A percentile compares a stretch with the other conserved stretches of the same genome.
phyloP scores from a whole-genome alignment of 257 asterid genomes.

The Voacanga thouarsii region DNA sequence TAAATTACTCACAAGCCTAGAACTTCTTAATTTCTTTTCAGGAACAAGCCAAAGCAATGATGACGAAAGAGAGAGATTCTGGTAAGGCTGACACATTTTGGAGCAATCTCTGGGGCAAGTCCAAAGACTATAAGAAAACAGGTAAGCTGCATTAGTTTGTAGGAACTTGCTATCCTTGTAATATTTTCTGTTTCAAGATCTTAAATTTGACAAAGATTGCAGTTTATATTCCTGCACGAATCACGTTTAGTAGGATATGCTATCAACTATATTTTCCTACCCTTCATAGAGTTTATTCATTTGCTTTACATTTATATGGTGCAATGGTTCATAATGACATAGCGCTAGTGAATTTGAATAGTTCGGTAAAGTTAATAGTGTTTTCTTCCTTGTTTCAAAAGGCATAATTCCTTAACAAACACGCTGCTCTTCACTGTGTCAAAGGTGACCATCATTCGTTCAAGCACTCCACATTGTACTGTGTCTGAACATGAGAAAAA shows the following conservation, averaged over 20 bases:
- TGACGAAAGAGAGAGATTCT: constrained; percentile 71
- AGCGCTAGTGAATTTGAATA: background rate
- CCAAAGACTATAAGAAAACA: constrained; percentile 38
- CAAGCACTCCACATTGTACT: background rate
- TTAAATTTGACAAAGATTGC: background rate
- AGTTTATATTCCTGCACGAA: too few relatives aligned
- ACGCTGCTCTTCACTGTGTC: background rate
- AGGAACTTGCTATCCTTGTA: background rate
- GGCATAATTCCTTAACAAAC: background rate
- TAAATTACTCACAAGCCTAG: background rate
- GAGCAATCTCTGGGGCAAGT: constrained; percentile 79
- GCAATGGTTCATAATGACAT: background rate
- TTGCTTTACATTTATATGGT: background rate
- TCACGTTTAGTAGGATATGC: background rate
- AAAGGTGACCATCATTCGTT: background rate
- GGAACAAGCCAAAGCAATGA: constrained; percentile 72
- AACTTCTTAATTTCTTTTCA: constrained; percentile 25
- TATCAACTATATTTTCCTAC: background rate
- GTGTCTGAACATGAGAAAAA: background rate
- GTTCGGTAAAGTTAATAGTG: background rate
- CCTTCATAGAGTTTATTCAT: background rate
- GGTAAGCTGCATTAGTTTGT: constrained; percentile 29
- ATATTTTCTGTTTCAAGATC: background rate
- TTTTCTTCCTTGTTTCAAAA: background rate
- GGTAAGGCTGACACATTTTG: constrained; percentile 57